These are phyloP conservation scores for Articulospora tetracladia DNA, from an alignment of 495 filamentous ascomycete species.

Conservation along the genomic window DNA sequence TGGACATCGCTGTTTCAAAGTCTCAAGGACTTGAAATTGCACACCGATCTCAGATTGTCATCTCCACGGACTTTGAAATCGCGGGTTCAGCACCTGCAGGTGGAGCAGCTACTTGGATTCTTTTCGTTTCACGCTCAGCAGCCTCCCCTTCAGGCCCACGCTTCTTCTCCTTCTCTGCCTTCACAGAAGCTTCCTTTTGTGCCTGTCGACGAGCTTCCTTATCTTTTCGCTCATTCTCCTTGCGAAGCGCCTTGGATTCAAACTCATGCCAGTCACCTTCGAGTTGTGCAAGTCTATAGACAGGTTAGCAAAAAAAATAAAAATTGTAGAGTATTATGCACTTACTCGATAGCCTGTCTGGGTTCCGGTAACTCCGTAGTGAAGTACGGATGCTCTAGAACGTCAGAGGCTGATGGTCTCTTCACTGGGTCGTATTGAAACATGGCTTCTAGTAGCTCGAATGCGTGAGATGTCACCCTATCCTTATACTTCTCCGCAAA, in stretches of 20 bases:
- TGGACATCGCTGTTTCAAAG: too few species aligned
- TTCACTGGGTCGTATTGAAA: conserved; percentile 84
- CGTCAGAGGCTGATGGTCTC: conserved; percentile 79
- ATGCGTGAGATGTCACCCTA: conserved; percentile 67
- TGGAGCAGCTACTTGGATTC: background rate
- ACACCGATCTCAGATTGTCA: background rate
- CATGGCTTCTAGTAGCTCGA: conserved; percentile 76
- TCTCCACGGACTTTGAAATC: conserved; percentile 4
- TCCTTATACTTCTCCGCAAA: conserved; percentile 83
- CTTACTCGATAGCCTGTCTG: conserved; percentile 79
- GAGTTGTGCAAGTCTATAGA: conserved; percentile 68
- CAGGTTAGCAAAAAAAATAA: conserved; percentile 24
- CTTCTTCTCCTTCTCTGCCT: conserved; percentile 27
- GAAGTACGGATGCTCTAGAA: conserved; percentile 90
- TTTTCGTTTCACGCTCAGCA: conserved; percentile 4
- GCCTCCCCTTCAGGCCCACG: conserved; percentile 17
- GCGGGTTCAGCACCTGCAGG: background rate
- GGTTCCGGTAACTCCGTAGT: conserved; percentile 73
- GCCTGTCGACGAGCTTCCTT: conserved; percentile 47
- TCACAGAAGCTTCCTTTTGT: conserved; percentile 19
- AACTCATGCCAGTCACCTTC: conserved; percentile 99
- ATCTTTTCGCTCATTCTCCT: conserved; percentile 78
- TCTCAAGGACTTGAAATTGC: too few species aligned
- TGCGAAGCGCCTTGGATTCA: conserved; percentile 91
- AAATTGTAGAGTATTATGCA: conserved; percentile 16